Conservation (phyloP, 2,329 filamentous ascomycete species). For the Penicillium occitanis region DNA sequence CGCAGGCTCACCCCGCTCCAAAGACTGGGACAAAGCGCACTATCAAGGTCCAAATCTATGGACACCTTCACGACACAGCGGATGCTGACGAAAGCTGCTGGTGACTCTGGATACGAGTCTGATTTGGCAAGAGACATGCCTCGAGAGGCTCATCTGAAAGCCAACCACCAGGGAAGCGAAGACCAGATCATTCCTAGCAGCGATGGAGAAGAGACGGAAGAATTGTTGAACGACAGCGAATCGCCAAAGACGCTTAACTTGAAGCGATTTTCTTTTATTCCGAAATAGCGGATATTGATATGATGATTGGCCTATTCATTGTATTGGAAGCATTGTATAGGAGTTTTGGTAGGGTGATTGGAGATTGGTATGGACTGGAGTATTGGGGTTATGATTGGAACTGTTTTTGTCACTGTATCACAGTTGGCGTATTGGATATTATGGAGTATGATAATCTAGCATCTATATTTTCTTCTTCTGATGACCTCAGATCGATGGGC, state of each 20-base stretch:
- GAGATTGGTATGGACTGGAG: neutral
- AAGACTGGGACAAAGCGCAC: constrained; percentile 42
- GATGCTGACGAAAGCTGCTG: constrained; percentile 17
- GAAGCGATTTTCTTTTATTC: constrained; percentile 39
- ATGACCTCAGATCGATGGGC: constrained; percentile 4
- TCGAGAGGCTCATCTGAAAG: neutral
- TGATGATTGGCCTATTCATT: constrained; percentile 1
- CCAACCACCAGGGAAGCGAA: constrained; percentile 47
- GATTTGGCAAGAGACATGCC: constrained; percentile 17
- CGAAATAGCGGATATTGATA: constrained; percentile 23
- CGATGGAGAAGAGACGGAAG: constrained; percentile 47
- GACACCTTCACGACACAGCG: constrained; percentile 28
- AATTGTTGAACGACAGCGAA: constrained; percentile 19
- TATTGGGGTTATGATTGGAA: neutral
- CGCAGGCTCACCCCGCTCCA: constrained; percentile 42
- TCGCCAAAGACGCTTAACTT: constrained; percentile 33
- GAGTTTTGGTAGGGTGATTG: constrained; percentile 13
- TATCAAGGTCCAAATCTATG: constrained; percentile 40
- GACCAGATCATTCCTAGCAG: constrained; percentile 54
- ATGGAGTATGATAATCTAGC: neutral
- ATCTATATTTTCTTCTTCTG: neutral
- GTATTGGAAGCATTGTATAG: constrained; percentile 21
- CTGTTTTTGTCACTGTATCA: too few species aligned
- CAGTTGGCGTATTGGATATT: neutral
- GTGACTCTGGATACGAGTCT: constrained; percentile 24